phyloP scores from a whole-genome alignment of 2,329 filamentous ascomycete genomes.

The Ceratocystis albifundus region DNA sequence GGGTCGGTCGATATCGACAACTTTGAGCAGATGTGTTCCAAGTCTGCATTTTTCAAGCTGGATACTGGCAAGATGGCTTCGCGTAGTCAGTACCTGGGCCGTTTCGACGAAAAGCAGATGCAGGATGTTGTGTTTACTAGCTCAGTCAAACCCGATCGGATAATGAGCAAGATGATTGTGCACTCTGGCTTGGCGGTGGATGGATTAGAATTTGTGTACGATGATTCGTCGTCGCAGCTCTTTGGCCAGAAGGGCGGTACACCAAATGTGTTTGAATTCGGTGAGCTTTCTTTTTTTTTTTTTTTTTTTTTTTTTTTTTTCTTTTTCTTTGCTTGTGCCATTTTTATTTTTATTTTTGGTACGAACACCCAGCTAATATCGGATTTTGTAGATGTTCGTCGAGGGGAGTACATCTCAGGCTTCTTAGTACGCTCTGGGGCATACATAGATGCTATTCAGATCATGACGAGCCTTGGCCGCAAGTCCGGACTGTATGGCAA shows the following conservation, averaged over 20 bases:
- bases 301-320: not conserved
- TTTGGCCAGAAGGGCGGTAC: conserved; percentile 74
- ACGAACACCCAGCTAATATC: conserved; percentile 13
- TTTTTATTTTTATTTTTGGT: not conserved
- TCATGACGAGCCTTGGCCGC: conserved; percentile 79
- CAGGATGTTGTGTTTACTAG: conserved; percentile 64
- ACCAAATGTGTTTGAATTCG: conserved; percentile 60
- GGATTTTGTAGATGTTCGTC: conserved; percentile 34
- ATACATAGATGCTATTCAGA: conserved; percentile 81
- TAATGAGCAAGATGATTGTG: conserved; percentile 62
- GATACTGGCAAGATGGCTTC: conserved; percentile 60
- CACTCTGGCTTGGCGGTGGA: conserved; percentile 69
- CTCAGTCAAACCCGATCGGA: conserved; percentile 53
- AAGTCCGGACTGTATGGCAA: conserved; percentile 81
- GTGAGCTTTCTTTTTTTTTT: conserved; percentile 37
- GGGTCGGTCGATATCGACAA: conserved; percentile 68
- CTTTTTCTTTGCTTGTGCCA: not conserved
- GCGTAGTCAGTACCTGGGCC: conserved; percentile 61
- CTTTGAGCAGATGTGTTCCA: conserved; percentile 57
- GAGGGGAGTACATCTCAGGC: conserved; percentile 76
- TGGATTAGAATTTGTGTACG: conserved; percentile 86
- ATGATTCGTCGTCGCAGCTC: conserved; percentile 70
- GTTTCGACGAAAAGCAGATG: conserved; percentile 59
- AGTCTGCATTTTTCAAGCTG: conserved; percentile 61
- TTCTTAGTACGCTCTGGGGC: conserved; percentile 70